Evolutionary conservation across 257 asterid species (phyloP), one percentile per base, ranked within the genome.

Genomic region (Solanum pimpinellifolium): DNA sequence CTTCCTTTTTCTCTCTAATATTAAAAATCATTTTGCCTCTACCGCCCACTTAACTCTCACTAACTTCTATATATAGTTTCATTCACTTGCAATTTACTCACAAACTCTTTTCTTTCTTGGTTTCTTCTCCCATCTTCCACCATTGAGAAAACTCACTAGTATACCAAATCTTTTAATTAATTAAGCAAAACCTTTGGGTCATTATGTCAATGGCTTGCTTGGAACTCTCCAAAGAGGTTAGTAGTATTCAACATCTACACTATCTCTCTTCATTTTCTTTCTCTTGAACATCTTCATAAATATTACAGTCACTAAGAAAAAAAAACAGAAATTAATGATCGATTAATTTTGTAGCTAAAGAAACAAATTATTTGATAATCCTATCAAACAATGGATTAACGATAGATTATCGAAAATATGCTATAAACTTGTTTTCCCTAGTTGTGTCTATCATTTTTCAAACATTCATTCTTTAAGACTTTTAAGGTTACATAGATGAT

Each of bases 141-240:
- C 62, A 86, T 46, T 91, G 21, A 76, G 12, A 72, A 21, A 85
- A 11, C 49, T n/a, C 89, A 29, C 49, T 86, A 14, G 6, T 68
- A 25, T 11, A 85, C 46, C 66, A 42, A 86, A 23, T 88, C 82
- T 83, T 74, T 62, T 47, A 21, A 60, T 49, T 47, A 60, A 60
- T 60, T 5, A 60, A 52, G 69, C 85, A 49, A 49, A 15, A 12
- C 41, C 75, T 83, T 60, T 78, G 65, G 21, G n/a, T 49, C 90
- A 60, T 49, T 90, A 85, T 86, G 82, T 75, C 91, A 89, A 95
- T 95, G 98, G 93, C 93, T 66, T 87, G 91, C 87, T 88, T 94
- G 42, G 90, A 93, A 86, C 83, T 92, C 11, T 91, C 93, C 89
- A 93, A 91, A 88, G 91, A 93, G 95, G 95, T 95, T 70, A 87